Base-by-base conservation (phyloP, 345 rosid genomes). In the Arabidopsis suecica region DNA sequence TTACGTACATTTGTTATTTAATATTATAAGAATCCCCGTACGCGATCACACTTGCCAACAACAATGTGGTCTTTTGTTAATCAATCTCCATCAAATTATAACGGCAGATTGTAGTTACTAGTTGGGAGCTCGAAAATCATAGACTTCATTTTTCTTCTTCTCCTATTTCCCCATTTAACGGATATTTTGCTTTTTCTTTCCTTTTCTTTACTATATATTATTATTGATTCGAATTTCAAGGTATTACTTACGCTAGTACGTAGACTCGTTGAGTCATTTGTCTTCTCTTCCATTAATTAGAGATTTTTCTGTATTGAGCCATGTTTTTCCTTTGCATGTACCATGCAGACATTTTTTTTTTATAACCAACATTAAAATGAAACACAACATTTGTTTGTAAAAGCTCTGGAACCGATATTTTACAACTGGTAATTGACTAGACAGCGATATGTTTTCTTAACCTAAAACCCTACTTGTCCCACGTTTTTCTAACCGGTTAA, bases 41-140 rank as follows among this genome's bases (percentile, higher is more conserved):
- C 33, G 51, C 8, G 34, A 30, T 49, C 68, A 68, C 45, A 20
- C 61, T 38, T 60, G 12, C 38, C 62, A 50, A 68, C 78, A 38
- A 48, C 53, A 68, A 54, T 42, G 20, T 50, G 23, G 28, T 51
- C 49, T 11, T 57, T 67, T 20, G 47, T 49, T 12, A 30, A 50
- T 47, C 60, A 57, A 23, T 74, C 51, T 28, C 50, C 41, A 75
- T 59, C 47, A 61, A 51, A 68, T 60, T 37, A 64, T 6, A 47
- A 41, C 56, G 64, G 65, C 49, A 65, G 71, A 55, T 54, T 34
- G 67, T 59, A 49, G 73, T 75, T 67, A 10, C 68, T 50, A 51
- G 79, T 75, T 75, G 74, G 68, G 68, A 60, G 79, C 20, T 61
- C 55, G 55, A 60, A 68, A 75, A 47, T 59, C 44, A 11, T 65